Conservation (phyloP, 2,329 filamentous ascomycete genomes). For the Alternaria atra region DNA sequence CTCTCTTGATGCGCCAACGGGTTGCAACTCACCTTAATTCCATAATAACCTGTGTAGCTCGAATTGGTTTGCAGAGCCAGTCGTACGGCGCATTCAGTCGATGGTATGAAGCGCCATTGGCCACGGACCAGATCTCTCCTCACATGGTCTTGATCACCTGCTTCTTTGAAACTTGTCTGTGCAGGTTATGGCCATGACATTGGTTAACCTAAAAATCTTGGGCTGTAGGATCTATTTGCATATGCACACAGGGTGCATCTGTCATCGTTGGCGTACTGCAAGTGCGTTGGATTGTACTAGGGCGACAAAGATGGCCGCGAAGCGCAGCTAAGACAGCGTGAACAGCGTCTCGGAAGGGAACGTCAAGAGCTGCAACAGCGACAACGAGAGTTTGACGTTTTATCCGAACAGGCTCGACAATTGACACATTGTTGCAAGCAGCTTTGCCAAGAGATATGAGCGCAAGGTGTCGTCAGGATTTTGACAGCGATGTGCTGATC, state of each 20-base stretch:
- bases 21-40: too few relatives aligned
- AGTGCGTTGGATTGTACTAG: not conserved
- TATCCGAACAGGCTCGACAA: not conserved
- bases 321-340: not conserved
- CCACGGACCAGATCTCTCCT: too few relatives aligned
- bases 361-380: not conserved
- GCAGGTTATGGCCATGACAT: not conserved
- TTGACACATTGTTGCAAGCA: slow-evolving; percentile 14
- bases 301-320: not conserved
- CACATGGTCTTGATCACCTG: too few relatives aligned
- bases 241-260: not conserved
- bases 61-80: too few relatives aligned
- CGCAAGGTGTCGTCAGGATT: not conserved
- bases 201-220: not conserved
- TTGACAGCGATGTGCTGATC: slow-evolving; percentile 4
- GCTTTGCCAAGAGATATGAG: slow-evolving; percentile 6
- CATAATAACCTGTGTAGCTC: too few relatives aligned
- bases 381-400: not conserved
- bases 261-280: not conserved
- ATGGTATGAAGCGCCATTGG: too few relatives aligned
- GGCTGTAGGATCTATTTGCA: not conserved
- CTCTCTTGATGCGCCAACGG: too few relatives aligned
- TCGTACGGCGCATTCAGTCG: too few relatives aligned
- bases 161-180: too few relatives aligned
- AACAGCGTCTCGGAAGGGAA: not conserved